Base-by-base conservation (phyloP, 352 stramenopile species). In the Globisporangium radiosum region DNA sequence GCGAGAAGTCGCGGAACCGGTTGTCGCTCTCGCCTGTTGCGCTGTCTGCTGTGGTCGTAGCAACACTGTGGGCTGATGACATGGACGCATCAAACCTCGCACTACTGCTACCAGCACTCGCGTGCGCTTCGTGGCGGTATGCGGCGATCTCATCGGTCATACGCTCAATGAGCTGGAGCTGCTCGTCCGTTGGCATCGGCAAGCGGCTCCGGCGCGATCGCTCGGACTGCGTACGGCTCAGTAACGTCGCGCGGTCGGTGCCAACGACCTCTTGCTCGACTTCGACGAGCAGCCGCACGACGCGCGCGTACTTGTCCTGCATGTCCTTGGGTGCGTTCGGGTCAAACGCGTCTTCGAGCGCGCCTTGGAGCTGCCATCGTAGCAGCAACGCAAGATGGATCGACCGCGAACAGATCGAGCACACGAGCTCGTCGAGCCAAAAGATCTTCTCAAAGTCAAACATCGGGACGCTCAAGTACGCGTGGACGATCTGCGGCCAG, bases 361-460 rank as follows among this genome's bases (percentile, higher is more conserved):
- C 83, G 3, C 83, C 86, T 74, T 94, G 84, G n/a, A 95, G 61
- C 56, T 93, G 82, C 87, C 86, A 96, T 57, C 82, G 77, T 50
- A 96, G 76, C 19, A 94, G 67, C 52, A 96, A 60, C 11, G 83
- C 87, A 8, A 96, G 60, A 50, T 92, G 83, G 50, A 95, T 94
- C 7, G 84, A 95, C 4, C 85, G 85, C 48, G 84, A 90, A 59
- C 85, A 93, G 39, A 96, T 84, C 19, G 86, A 94, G n/a, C 94
- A 57, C 36, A 96, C 84, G 19, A 93, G 65, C 55, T 96, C 85
- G 54, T 95, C 86, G 38, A 96, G 71, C 83, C 85, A 92, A 68
- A 95, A 94, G 36, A 95, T 77, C 70, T 95, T 95, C 51, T 94
- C 84, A 63, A 95, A 93, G 47, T 94, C 81, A 70, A 94, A 94